Percentiles rank a stretch among this genome's conserved stretches.
Conservation (phyloP, 2,329 filamentous ascomycete genomes). For the Anisogramma anomala region DNA sequence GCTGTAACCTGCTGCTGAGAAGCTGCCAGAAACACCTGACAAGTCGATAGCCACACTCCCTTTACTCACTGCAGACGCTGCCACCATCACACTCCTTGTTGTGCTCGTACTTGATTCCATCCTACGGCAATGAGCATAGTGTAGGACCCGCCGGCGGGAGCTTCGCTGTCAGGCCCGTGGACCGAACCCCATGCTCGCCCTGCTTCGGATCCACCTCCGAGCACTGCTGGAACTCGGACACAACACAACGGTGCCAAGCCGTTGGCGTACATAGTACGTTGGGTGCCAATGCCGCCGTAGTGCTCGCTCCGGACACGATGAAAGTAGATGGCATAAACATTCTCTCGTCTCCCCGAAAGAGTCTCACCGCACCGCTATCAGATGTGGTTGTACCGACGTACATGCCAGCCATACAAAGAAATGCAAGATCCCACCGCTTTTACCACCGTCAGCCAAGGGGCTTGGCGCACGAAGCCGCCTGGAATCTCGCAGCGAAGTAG, state of each 20-base stretch:
- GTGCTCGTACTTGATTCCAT: neutral
- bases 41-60: neutral
- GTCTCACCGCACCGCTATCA: constrained; percentile 3
- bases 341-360: neutral
- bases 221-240: too few relatives aligned
- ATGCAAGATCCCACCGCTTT: neutral
- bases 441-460: neutral
- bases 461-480: constrained; percentile 7
- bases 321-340: too few relatives aligned
- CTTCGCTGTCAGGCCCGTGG: neutral
- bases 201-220: neutral
- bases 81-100: neutral
- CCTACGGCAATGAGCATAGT: neutral
- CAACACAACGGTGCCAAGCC: too few relatives aligned
- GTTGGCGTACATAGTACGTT: too few relatives aligned
- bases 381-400: constrained; percentile 5
- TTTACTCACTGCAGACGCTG: constrained; percentile 1
- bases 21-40: neutral
- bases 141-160: neutral
- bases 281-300: too few relatives aligned
- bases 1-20: neutral
- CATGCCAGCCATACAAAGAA: constrained; percentile 2
- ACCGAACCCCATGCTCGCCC: neutral
- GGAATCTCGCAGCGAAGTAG: constrained; percentile 7
- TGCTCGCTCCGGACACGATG: too few relatives aligned